These are phyloP conservation scores for Exsudoporus frostii DNA, from an alignment of 768 basidiomycete genomes.

Conservation along the genomic window DNA sequence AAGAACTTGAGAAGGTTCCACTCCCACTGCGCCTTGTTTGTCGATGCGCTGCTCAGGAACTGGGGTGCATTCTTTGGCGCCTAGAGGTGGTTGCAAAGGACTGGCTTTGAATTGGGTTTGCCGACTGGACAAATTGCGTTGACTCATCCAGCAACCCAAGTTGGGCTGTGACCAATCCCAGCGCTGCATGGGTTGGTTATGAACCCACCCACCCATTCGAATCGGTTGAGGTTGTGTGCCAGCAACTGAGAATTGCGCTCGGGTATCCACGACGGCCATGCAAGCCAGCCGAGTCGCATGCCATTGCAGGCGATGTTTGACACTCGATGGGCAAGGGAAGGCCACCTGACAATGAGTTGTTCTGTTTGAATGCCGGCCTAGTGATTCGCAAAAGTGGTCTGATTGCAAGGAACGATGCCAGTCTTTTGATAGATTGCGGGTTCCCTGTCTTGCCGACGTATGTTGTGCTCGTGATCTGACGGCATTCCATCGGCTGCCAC, in stretches of 20 bases:
- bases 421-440: not conserved
- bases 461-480: not conserved
- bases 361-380: not conserved
- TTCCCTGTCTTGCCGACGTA: not conserved
- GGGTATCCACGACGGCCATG: slow-evolving; percentile 18
- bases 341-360: slow-evolving; percentile 1
- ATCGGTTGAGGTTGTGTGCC: not conserved
- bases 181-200: not conserved
- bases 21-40: slow-evolving; percentile 14
- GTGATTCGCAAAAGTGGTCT: slow-evolving; percentile 1
- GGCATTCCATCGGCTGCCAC: slow-evolving; percentile 5
- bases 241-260: not conserved
- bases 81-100: not conserved
- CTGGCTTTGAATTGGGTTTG: slow-evolving; percentile 7
- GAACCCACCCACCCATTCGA: slow-evolving; percentile 1
- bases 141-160: slow-evolving; percentile 1
- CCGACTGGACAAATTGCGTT: not conserved
- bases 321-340: not conserved
- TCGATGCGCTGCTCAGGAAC: slow-evolving; percentile 24
- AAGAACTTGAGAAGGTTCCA: slow-evolving; percentile 4
- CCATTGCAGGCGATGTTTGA: not conserved
- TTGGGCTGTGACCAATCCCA: slow-evolving; percentile 4
- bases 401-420: slow-evolving; percentile 4
- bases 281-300: not conserved
- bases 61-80: slow-evolving; percentile 24